Evolutionary conservation across 768 basidiomycete species (phyloP).

Genomic region (Phlebiopsis gigantea): DNA sequence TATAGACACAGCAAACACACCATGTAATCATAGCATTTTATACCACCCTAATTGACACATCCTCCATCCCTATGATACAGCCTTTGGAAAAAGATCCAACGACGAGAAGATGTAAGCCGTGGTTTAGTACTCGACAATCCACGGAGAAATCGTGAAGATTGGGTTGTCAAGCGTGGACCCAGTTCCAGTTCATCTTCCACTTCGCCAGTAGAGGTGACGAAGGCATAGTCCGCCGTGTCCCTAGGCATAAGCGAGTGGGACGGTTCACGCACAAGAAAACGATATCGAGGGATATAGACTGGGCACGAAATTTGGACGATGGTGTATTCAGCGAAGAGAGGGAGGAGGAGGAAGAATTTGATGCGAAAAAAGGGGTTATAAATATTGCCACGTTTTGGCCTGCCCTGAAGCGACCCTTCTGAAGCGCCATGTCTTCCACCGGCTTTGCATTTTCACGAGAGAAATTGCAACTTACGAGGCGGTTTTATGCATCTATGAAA

Average conservation of each 20-base stretch:
- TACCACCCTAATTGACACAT: not conserved
- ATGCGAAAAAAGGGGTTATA: not conserved
- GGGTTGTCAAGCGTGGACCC: conserved; percentile 77
- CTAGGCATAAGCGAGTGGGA: conserved; percentile 73
- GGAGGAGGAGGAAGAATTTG: not conserved
- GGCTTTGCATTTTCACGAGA: not conserved
- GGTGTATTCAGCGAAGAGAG: not conserved
- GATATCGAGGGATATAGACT: not conserved
- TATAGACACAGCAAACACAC: not conserved
- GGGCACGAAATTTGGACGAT: not conserved
- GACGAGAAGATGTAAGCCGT: conserved; percentile 37
- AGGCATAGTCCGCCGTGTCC: conserved; percentile 67
- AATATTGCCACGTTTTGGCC: not conserved
- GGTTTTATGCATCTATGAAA: too few species aligned
- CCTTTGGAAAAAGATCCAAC: not conserved
- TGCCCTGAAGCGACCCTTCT: not conserved
- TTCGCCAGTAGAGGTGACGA: conserved; percentile 74
- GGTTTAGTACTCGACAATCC: conserved; percentile 80
- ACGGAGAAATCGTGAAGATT: conserved; percentile 26
- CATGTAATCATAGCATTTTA: not conserved
- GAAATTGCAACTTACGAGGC: too few species aligned
- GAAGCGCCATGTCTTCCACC: not conserved
- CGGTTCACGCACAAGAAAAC: not conserved
- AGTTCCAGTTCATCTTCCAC: conserved; percentile 59
- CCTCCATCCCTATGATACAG: not conserved